phyloP scores from a whole-genome alignment of 768 basidiomycete species.

The Rossbeevera mucosa region DNA sequence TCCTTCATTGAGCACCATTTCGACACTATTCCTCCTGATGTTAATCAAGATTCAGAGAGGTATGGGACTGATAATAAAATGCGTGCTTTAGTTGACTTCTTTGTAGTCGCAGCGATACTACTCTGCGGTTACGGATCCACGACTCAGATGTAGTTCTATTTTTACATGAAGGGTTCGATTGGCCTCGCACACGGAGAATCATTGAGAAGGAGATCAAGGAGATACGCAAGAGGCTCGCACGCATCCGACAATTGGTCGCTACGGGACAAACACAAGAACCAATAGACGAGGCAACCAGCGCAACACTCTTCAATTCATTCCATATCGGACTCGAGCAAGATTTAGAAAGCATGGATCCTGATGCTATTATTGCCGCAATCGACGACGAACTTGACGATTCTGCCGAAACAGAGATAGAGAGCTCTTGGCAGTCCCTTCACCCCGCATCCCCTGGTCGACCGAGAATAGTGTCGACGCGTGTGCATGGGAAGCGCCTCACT shows the following conservation, averaged over 20 bases:
- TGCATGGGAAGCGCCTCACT: constrained; percentile 58
- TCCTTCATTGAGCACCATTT: constrained; percentile 71
- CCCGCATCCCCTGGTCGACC: constrained; percentile 43
- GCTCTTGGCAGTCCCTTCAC: constrained; percentile 88
- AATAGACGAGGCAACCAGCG: constrained; percentile 62
- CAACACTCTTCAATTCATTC: constrained; percentile 88
- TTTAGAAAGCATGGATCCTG: constrained; percentile 67
- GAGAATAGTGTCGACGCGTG: constrained; percentile 32
- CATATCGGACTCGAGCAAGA: constrained; percentile 88
- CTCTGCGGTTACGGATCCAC: constrained; percentile 50
- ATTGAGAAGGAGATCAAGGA: constrained; percentile 88
- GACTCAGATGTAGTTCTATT: constrained; percentile 63
- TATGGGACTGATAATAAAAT: constrained; percentile 29
- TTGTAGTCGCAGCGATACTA: constrained; percentile 43
- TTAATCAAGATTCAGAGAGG: constrained; percentile 42
- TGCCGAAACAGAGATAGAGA: constrained; percentile 67
- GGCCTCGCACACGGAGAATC: constrained; percentile 75
- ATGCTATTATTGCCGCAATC: constrained; percentile 81
- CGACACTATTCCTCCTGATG: constrained; percentile 56
- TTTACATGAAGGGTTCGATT: constrained; percentile 94
- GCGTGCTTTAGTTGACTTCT: constrained; percentile 3
- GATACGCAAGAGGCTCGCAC: constrained; percentile 79
- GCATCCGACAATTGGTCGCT: constrained; percentile 89
- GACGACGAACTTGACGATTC: constrained; percentile 85
- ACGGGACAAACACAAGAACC: constrained; percentile 84